A percentile compares a stretch with the other conserved stretches of the same genome.
Conservation (phyloP, 257 asterid species). For the Osmanthus fragrans region DNA sequence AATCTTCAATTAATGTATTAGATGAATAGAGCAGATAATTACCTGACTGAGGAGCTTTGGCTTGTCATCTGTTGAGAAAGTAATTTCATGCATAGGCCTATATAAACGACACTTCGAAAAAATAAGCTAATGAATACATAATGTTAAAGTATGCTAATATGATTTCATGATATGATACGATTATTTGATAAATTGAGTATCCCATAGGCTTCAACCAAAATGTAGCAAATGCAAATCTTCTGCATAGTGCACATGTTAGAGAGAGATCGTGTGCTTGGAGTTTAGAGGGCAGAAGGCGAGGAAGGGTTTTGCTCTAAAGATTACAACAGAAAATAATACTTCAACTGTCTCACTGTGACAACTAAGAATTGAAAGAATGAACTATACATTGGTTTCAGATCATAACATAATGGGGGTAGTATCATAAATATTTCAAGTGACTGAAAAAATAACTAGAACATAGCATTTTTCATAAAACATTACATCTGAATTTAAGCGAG, state of each 20-base stretch:
- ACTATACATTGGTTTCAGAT: slow-evolving; percentile 4
- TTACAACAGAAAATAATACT: neutral
- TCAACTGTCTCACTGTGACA: neutral
- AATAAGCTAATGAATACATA: slow-evolving; percentile 21
- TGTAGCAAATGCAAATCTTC: neutral
- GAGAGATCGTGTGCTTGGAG: neutral
- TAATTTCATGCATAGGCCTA: slow-evolving; percentile 99
- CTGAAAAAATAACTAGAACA: neutral
- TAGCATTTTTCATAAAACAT: neutral
- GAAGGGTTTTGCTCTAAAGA: neutral
- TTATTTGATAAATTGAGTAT: slow-evolving; percentile 10
- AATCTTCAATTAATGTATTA: slow-evolving; percentile 6
- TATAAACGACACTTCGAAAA: slow-evolving; percentile 23
- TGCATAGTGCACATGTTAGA: neutral
- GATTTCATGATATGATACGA: slow-evolving; percentile 2
- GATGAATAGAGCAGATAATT: slow-evolving; percentile 19
- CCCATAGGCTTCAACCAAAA: slow-evolving; percentile 1
- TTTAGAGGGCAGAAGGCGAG: neutral
- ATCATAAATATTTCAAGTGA: neutral
- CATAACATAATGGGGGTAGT: neutral
- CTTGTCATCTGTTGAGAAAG: slow-evolving; percentile 85
- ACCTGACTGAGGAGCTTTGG: slow-evolving; percentile 99
- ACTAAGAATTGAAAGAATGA: slow-evolving; percentile 19
- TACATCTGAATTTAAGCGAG: slow-evolving; percentile 1
- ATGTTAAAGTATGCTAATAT: slow-evolving; percentile 12